These are phyloP conservation scores for Beauveria varroae DNA, from an alignment of 2,329 filamentous ascomycete genomes.

Conservation along the genomic window DNA sequence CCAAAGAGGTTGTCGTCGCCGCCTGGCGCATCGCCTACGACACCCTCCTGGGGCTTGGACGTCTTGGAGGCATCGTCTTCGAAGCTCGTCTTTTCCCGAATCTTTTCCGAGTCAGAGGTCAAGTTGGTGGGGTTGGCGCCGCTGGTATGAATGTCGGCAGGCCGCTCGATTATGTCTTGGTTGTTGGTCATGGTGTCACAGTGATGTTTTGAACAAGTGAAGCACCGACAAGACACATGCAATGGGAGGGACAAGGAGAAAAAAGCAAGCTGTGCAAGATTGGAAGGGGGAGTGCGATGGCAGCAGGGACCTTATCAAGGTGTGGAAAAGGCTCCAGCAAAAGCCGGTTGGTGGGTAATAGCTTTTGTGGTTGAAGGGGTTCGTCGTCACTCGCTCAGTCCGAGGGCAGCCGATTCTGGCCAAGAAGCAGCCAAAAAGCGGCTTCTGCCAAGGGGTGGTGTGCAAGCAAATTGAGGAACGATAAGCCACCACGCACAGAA, in stretches of 20 bases:
- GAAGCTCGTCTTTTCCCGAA: constrained; percentile 7
- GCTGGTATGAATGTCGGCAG: neutral
- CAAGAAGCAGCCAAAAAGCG: neutral
- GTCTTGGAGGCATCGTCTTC: constrained; percentile 7
- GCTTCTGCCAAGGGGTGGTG: neutral
- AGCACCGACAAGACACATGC: neutral
- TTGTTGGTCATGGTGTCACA: constrained; percentile 1
- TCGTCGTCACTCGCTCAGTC: neutral
- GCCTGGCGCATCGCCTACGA: neutral
- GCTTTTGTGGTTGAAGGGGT: neutral
- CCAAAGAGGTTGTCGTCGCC: constrained; percentile 9
- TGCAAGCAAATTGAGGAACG: neutral
- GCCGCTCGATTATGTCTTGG: neutral
- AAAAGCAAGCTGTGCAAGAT: neutral
- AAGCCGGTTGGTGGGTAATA: neutral
- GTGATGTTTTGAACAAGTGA: neutral
- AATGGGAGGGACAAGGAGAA: neutral
- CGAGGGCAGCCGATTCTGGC: constrained; percentile 6
- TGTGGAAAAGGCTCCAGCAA: constrained; percentile 1
- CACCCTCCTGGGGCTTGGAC: constrained; percentile 5
- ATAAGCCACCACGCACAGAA: neutral
- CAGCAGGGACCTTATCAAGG: neutral
- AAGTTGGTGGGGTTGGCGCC: neutral
- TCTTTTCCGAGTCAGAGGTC: neutral
- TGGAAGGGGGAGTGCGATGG: neutral